These are phyloP conservation scores for Rhynchosporium agropyri DNA, from an alignment of 2,329 filamentous ascomycete species.

Conservation along the genomic window DNA sequence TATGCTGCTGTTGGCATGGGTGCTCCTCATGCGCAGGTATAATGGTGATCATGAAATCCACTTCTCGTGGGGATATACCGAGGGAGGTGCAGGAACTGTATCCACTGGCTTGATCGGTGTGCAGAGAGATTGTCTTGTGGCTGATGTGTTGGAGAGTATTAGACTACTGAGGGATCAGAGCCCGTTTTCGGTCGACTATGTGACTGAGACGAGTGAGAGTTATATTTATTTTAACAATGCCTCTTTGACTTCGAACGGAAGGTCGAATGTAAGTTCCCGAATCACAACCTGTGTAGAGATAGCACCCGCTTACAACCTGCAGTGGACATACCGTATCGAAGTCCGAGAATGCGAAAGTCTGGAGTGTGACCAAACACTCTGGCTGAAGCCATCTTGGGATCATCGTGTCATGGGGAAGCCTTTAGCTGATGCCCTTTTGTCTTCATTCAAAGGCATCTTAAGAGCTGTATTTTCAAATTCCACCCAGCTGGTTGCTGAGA, in stretches of 20 bases:
- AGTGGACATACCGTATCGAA: slow-evolving; percentile 21
- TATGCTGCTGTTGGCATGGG: slow-evolving; percentile 20
- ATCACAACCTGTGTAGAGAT: not conserved
- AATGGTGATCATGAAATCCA: slow-evolving; percentile 10
- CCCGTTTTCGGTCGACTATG: slow-evolving; percentile 12
- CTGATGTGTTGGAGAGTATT: slow-evolving; percentile 15
- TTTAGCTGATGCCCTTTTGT: not conserved
- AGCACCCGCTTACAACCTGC: not conserved
- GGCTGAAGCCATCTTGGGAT: slow-evolving; percentile 14
- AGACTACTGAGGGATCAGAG: slow-evolving; percentile 13
- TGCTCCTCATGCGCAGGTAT: slow-evolving; percentile 10
- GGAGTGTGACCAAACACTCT: slow-evolving; percentile 14
- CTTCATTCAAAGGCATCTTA: slow-evolving; percentile 11
- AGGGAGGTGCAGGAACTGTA: slow-evolving; percentile 4
- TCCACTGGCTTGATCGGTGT: slow-evolving; percentile 12
- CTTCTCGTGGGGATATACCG: slow-evolving; percentile 14
- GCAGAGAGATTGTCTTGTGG: slow-evolving; percentile 15
- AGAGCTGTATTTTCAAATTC: slow-evolving; percentile 3
- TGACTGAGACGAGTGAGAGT: slow-evolving; percentile 14
- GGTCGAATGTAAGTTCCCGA: not conserved
- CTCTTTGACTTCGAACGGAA: slow-evolving; percentile 2
- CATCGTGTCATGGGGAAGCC: slow-evolving; percentile 10
- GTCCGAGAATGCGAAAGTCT: slow-evolving; percentile 15
- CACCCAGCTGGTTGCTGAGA: slow-evolving; percentile 5
- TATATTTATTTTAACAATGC: slow-evolving; percentile 20